These are phyloP conservation scores for Erythrophleum fordii DNA, from an alignment of 306 rosid genomes.

Conservation along the genomic window DNA sequence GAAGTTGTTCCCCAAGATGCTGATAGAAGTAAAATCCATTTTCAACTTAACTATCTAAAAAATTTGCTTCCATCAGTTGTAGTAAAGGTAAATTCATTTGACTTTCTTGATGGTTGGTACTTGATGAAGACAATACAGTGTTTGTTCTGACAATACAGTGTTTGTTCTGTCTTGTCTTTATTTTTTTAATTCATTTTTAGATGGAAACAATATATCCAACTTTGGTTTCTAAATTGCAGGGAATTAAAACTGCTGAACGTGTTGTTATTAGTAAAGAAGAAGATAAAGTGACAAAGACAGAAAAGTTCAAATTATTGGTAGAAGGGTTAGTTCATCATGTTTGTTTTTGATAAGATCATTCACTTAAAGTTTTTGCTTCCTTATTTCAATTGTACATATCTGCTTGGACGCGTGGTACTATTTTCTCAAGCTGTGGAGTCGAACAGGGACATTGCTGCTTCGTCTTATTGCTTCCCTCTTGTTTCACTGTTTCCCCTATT, in stretches of 20 bases:
- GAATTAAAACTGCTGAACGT: slow-evolving; percentile 77
- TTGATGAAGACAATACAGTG: slow-evolving; percentile 1
- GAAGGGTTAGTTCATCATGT: slow-evolving; percentile 80
- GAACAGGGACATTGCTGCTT: slow-evolving; percentile 16
- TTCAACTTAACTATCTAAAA: slow-evolving; percentile 70
- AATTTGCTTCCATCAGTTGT: slow-evolving; percentile 73
- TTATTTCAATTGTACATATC: slow-evolving; percentile 10
- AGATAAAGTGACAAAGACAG: slow-evolving; percentile 45
- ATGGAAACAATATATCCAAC: slow-evolving; percentile 12
- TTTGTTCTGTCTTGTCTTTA: neutral
- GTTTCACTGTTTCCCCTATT: neutral
- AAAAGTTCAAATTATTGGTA: slow-evolving; percentile 68
- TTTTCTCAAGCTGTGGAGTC: slow-evolving; percentile 9
- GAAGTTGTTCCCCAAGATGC: slow-evolving; percentile 62
- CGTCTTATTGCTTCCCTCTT: neutral
- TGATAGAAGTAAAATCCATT: slow-evolving; percentile 72
- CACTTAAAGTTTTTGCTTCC: slow-evolving; percentile 9
- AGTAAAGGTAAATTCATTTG: slow-evolving; percentile 63
- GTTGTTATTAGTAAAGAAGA: slow-evolving; percentile 66
- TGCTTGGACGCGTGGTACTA: slow-evolving; percentile 16
- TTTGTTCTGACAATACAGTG: neutral
- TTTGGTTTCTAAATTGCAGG: slow-evolving; percentile 59
- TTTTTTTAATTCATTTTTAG: slow-evolving; percentile 25
- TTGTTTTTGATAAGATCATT: slow-evolving; percentile 5
- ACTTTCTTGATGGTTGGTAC: slow-evolving; percentile 32